Evolutionary conservation across 768 basidiomycete genomes (phyloP).

Genomic region (Hypholoma fasciculare): DNA sequence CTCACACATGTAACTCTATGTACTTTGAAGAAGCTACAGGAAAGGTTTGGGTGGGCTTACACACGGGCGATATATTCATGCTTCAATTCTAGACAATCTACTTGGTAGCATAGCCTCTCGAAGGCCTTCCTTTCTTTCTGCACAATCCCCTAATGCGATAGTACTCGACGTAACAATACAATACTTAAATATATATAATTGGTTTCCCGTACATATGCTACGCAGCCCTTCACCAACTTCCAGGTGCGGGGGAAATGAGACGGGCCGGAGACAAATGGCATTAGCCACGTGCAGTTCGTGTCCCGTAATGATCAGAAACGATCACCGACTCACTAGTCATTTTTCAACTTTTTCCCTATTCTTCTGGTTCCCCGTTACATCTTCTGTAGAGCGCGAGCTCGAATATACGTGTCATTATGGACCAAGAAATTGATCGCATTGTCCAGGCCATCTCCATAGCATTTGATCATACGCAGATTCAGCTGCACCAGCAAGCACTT

Average conservation of each 20-base stretch:
- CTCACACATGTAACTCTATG: conserved; percentile 42
- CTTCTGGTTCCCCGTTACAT: conserved; percentile 14
- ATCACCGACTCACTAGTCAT: conserved; percentile 18
- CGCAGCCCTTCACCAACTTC: background rate
- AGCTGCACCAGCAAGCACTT: conserved; percentile 84
- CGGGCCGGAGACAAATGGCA: conserved; percentile 4
- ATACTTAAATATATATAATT: background rate
- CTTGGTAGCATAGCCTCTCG: no score
- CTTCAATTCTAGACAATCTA: conserved; percentile 32
- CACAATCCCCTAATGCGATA: no score
- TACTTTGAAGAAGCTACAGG: conserved; percentile 60
- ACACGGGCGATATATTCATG: conserved; percentile 54
- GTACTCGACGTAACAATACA: no score
- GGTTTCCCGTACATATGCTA: no score
- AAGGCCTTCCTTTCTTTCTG: no score
- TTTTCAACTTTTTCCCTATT: conserved; percentile 16
- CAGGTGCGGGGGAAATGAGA: background rate
- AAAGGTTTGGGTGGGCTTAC: conserved; percentile 47
- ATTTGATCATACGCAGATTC: conserved; percentile 69
- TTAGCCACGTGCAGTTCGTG: conserved; percentile 15
- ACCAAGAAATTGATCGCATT: conserved; percentile 73
- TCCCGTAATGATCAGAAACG: conserved; percentile 9
- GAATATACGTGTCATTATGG: conserved; percentile 47
- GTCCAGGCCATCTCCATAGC: conserved; percentile 89
- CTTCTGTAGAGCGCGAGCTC: conserved; percentile 14